Percentiles rank a stretch among this genome's conserved stretches.
These are phyloP conservation scores for Casaregolazyma lundiana DNA, from an alignment of 1,139 yeast species.

Conservation along the genomic window DNA sequence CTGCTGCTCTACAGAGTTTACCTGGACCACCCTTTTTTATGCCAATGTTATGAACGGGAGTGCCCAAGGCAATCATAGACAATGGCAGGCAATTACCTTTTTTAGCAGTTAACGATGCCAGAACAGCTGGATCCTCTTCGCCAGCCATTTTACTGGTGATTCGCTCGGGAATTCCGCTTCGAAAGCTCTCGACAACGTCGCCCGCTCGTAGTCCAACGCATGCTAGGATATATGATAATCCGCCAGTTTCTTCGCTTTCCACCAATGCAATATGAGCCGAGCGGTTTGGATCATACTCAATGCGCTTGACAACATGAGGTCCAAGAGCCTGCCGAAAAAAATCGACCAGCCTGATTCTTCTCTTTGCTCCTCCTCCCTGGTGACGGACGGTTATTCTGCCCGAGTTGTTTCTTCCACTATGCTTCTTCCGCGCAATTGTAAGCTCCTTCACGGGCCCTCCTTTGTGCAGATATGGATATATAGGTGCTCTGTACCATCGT, in stretches of 20 bases:
- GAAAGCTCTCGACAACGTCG: slow-evolving; percentile 82
- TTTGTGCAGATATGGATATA: slow-evolving; percentile 80
- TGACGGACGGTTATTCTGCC: slow-evolving; percentile 91
- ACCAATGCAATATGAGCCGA: slow-evolving; percentile 89
- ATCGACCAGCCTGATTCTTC: slow-evolving; percentile 80
- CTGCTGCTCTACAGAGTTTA: slow-evolving; percentile 89
- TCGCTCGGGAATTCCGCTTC: slow-evolving; percentile 80
- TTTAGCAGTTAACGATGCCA: slow-evolving; percentile 81
- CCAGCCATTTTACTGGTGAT: slow-evolving; percentile 81
- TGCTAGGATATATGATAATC: slow-evolving; percentile 77
- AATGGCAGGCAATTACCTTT: slow-evolving; percentile 95
- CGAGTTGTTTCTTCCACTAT: slow-evolving; percentile 84
- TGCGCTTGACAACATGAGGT: slow-evolving; percentile 72
- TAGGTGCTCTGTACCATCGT: slow-evolving; percentile 84
- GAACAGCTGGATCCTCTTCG: slow-evolving; percentile 78
- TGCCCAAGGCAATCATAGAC: slow-evolving; percentile 87
- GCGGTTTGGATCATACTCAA: slow-evolving; percentile 95
- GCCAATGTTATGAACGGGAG: slow-evolving; percentile 85
- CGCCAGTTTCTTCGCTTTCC: slow-evolving; percentile 57
- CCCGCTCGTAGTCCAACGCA: slow-evolving; percentile 92
- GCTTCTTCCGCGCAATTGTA: slow-evolving; percentile 67
- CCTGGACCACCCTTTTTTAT: slow-evolving; percentile 77
- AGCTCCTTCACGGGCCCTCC: slow-evolving; percentile 76
- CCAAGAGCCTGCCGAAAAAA: slow-evolving; percentile 65
- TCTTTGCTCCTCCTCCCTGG: slow-evolving; percentile 95